These are phyloP conservation scores for Linaria vulgaris DNA, from an alignment of 257 asterid species.

Conservation along the genomic window DNA sequence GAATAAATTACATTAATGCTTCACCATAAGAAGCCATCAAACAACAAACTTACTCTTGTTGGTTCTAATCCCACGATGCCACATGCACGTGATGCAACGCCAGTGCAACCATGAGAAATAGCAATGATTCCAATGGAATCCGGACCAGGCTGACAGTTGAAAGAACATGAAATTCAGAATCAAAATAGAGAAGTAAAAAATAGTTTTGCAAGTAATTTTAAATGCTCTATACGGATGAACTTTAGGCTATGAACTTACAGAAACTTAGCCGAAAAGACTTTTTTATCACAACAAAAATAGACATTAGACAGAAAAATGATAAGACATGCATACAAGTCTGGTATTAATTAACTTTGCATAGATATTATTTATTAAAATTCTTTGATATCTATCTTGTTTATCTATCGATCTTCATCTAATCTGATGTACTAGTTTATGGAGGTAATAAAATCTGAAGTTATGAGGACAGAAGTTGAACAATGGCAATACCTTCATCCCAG, in stretches of 20 bases:
- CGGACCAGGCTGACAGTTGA: constrained; percentile 95
- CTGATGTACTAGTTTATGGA: background rate
- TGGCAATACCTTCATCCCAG: constrained; percentile 90
- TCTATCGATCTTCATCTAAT: background rate
- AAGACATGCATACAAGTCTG: background rate
- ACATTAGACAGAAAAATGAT: background rate
- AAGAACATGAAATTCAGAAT: background rate
- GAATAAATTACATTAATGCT: background rate
- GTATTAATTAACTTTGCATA: background rate
- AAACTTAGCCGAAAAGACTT: background rate
- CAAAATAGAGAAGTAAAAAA: background rate
- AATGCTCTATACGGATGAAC: background rate
- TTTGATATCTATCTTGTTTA: background rate
- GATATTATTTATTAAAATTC: background rate
- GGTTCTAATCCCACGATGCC: constrained; percentile 97
- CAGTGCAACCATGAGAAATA: constrained; percentile 99
- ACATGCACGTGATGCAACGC: constrained; percentile 99
- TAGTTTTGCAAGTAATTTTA: too few species aligned
- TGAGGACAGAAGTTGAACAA: background rate
- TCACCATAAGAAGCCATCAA: background rate
- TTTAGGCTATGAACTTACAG: background rate
- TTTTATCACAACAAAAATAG: background rate
- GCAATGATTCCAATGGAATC: constrained; percentile 99
- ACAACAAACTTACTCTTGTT: constrained; percentile 61
- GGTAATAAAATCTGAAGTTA: background rate